Evolutionary conservation across 1,284 basidiomycete genomes (phyloP).

Genomic region (Ganoderma sinense): DNA sequence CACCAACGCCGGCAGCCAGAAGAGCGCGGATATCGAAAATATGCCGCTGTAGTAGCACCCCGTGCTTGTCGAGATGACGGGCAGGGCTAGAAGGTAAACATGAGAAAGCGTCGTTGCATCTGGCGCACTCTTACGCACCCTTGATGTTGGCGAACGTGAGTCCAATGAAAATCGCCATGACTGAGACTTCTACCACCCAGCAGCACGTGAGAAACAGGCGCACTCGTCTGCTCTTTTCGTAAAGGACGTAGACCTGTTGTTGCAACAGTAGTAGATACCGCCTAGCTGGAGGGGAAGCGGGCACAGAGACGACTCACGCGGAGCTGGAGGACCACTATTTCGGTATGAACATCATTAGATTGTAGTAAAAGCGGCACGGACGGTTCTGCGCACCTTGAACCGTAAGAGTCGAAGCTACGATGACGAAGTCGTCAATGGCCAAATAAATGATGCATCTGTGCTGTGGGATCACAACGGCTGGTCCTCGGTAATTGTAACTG

Average conservation of each 20-base stretch:
- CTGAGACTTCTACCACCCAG: conserved; percentile 28
- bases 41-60: conserved; percentile 38
- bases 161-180: conserved; percentile 34
- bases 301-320: neutral
- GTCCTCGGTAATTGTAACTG: neutral
- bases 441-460: conserved; percentile 32
- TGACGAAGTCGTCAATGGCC: conserved; percentile 30
- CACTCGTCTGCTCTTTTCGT: conserved; percentile 30
- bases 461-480: neutral
- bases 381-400: conserved; percentile 26
- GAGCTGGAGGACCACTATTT: neutral
- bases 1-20: conserved; percentile 38
- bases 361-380: too few relatives aligned
- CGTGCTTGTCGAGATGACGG: conserved; percentile 35
- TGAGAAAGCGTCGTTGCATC: neutral
- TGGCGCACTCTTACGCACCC: conserved; percentile 18
- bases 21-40: conserved; percentile 32
- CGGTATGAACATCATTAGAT: neutral
- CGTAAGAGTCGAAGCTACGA: conserved; percentile 24
- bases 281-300: too few relatives aligned
- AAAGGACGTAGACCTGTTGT: conserved; percentile 37
- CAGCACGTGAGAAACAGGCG: conserved; percentile 26
- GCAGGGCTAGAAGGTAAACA: conserved; percentile 27
- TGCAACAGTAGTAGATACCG: neutral
- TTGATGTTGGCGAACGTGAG: conserved; percentile 33